These are phyloP conservation scores for Trichoderma hamatum DNA, from an alignment of 2,329 filamentous ascomycete species.

Conservation along the genomic window DNA sequence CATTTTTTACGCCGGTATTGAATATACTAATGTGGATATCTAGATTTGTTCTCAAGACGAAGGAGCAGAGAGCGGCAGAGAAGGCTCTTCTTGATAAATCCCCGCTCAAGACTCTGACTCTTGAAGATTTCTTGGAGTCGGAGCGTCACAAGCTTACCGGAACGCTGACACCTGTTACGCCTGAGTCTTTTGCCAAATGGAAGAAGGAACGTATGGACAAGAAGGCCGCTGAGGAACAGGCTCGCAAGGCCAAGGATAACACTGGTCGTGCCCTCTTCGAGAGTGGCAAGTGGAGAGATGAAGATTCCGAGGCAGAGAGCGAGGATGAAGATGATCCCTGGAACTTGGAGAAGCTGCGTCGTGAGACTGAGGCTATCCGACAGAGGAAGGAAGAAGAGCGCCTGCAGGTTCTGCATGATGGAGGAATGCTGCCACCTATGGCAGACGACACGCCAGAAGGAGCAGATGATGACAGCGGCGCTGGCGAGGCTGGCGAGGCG, in stretches of 20 bases:
- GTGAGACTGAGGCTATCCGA: conserved; percentile 79
- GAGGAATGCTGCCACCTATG: neutral
- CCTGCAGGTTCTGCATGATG: conserved; percentile 43
- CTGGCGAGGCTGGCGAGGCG: neutral
- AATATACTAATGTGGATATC: neutral
- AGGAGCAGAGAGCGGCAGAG: conserved; percentile 92
- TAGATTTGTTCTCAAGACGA: conserved; percentile 96
- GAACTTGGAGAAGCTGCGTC: conserved; percentile 81
- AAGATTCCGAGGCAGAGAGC: conserved; percentile 60
- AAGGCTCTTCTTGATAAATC: conserved; percentile 97
- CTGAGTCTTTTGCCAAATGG: conserved; percentile 93
- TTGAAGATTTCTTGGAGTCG: conserved; percentile 96
- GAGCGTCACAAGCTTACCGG: conserved; percentile 95
- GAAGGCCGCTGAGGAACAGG: conserved; percentile 92
- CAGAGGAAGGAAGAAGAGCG: conserved; percentile 78
- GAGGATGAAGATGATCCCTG: conserved; percentile 60
- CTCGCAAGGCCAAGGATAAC: conserved; percentile 88
- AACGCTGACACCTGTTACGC: conserved; percentile 88
- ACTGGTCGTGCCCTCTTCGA: conserved; percentile 95
- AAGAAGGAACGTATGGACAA: conserved; percentile 93
- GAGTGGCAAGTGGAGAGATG: conserved; percentile 85
- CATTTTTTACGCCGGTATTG: no score
- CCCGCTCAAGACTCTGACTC: conserved; percentile 87
- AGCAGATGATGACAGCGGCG: conserved; percentile 15
- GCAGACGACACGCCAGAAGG: conserved; percentile 25